Base-by-base conservation (phyloP, 2,329 filamentous ascomycete species). In the Curvularia verruculosa region DNA sequence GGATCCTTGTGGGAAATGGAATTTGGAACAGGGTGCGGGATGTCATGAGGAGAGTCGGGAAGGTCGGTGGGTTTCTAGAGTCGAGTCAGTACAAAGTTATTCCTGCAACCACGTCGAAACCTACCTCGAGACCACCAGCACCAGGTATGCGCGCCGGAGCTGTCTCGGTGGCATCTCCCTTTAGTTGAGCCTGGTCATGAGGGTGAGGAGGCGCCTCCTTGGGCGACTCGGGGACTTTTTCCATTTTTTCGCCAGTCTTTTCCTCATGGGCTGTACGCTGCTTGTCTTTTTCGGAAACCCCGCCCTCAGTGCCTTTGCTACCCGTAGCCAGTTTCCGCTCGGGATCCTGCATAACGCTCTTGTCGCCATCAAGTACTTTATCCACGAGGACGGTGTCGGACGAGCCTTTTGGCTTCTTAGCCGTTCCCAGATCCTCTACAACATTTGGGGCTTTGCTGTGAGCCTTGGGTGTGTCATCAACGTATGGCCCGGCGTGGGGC, bases 311-410 rank as follows among this genome's bases (percentile, higher is more conserved):
- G 37, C 94, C 94, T 3, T 91, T 96, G 45, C 93, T 94, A 74
- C 92, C 85, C 73, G 92, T 93, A 4, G 93, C 91, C 39, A 85
- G 84, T 36, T 84, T 79, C 64, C 92, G 83, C 72, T 90, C 85
- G 61, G 89, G 90, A 75, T 97, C 93, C 71, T 96, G 90, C 94
- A 97, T 97, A 56, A 97, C 92, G 39, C 93, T 92, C 73, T 96
- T 84, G 58, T 86, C 73, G n/a, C 74, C 72, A 41, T 66, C 83
- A 59, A 83, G 78, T 3, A 84, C 82, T 24, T 78, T 69, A 65
- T 72, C 71, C 13, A 67, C 59, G 28, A 66, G 51, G 29, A 78
- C 75, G 26, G 73, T 60, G 41, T 66, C 62, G 12, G 64, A 51
- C 8, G 61, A 50, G 28, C 58, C 60, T 15, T 63, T 48, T n/a